Evolutionary conservation across 495 filamentous ascomycete genomes (phyloP).

Genomic region (Trichodelitschia bisporula): DNA sequence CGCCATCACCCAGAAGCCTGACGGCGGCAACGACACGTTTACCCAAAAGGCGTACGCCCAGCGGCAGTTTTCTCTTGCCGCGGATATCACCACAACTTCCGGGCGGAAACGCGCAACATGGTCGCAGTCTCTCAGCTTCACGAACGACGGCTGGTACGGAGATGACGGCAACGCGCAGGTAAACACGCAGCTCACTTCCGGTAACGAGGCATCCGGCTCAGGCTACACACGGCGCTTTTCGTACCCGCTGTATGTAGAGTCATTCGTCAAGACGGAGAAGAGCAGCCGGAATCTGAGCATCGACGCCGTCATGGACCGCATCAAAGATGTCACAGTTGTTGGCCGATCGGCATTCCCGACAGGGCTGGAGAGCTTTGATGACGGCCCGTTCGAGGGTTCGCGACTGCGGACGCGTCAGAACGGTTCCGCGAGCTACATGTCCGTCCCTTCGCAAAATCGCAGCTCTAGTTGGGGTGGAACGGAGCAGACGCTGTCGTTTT

Average conservation of each 20-base stretch:
- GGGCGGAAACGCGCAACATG: conserved; percentile 23
- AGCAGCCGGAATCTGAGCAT: conserved; percentile 30
- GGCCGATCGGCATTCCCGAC: conserved; percentile 29
- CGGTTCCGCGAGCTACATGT: neutral
- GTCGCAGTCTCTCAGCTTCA: conserved; percentile 27
- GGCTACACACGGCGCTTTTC: conserved; percentile 24
- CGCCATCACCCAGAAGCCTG: conserved; percentile 17
- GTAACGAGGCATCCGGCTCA: conserved; percentile 25
- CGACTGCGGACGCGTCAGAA: neutral
- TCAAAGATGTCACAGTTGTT: conserved; percentile 25
- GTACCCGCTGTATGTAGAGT: conserved; percentile 40
- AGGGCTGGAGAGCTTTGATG: neutral
- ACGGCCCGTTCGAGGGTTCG: neutral
- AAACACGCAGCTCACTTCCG: conserved; percentile 35
- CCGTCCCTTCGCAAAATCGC: neutral
- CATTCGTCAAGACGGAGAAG: conserved; percentile 18
- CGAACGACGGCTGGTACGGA: conserved; percentile 32
- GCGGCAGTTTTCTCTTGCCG: conserved; percentile 29
- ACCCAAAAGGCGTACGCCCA: conserved; percentile 31
- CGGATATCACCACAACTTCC: conserved; percentile 22
- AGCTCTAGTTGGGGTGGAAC: neutral
- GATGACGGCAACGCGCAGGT: conserved; percentile 33
- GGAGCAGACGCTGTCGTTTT: neutral
- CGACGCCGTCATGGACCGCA: conserved; percentile 30
- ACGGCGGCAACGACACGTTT: conserved; percentile 35